Percentiles rank a stretch among this genome's conserved stretches.
Conservation (phyloP, 1,139 yeast genomes). For the Taiozyma sp. region DNA sequence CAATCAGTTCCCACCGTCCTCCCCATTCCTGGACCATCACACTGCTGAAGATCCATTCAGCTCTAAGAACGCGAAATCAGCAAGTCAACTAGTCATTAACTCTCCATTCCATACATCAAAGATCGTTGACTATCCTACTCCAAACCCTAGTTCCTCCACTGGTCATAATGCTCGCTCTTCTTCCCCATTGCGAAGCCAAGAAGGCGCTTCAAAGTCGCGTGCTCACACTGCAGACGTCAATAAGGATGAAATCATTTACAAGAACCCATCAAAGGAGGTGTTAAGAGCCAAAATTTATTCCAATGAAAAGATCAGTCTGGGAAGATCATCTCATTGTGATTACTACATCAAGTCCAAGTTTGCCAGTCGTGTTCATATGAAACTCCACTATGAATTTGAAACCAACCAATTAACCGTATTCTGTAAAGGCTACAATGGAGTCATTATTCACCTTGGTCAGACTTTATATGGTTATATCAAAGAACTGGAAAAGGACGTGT, state of each 20-base stretch:
- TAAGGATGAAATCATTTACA: constrained; percentile 1
- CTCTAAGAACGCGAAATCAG: background rate
- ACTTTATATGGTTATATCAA: constrained; percentile 22
- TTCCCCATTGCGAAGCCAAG: constrained; percentile 21
- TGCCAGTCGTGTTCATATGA: constrained; percentile 65
- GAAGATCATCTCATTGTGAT: constrained; percentile 47
- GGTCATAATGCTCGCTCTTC: constrained; percentile 25
- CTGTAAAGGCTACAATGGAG: constrained; percentile 34
- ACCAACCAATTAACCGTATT: constrained; percentile 26
- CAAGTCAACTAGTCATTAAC: constrained; percentile 17
- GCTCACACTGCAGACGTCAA: constrained; percentile 3
- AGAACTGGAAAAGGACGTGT: constrained; percentile 11
- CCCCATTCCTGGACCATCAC: constrained; percentile 40
- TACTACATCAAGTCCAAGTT: constrained; percentile 49
- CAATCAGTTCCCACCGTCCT: constrained; percentile 56
- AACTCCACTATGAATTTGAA: constrained; percentile 27
- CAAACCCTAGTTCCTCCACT: constrained; percentile 37
- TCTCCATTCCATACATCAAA: constrained; percentile 15
- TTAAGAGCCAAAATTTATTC: constrained; percentile 17
- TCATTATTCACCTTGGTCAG: constrained; percentile 26
- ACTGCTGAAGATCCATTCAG: constrained; percentile 12
- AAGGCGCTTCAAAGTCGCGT: background rate
- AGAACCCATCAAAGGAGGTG: constrained; percentile 3
- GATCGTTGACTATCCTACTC: constrained; percentile 31
- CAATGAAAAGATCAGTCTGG: constrained; percentile 15